Evolutionary conservation across 805 yeast genomes (phyloP).

Genomic region (Lipomyces sp.): DNA sequence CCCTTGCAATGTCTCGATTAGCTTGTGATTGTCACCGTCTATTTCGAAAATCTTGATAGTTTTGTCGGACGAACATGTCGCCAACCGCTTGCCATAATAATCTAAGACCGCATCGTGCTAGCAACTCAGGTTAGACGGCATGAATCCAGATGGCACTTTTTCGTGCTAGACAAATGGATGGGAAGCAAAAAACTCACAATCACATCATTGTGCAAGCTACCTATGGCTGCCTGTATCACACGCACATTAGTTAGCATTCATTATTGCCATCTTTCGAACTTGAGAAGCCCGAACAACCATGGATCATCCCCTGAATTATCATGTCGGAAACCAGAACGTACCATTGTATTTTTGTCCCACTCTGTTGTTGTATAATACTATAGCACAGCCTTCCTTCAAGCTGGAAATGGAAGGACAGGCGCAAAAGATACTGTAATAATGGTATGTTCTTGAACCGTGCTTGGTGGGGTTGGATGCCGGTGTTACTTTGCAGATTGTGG

Average conservation of each 20-base stretch:
- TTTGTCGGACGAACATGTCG: slow-evolving; percentile 95
- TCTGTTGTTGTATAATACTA: neutral
- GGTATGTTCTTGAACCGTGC: too few relatives aligned
- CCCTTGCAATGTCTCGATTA: slow-evolving; percentile 83
- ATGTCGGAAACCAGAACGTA: neutral
- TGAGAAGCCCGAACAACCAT: neutral
- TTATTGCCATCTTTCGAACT: neutral
- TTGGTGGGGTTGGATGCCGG: too few relatives aligned
- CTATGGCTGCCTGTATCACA: slow-evolving; percentile 8
- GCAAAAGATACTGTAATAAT: neutral
- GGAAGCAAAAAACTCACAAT: slow-evolving; percentile 20
- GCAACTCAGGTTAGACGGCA: neutral
- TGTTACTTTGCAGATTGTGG: too few relatives aligned
- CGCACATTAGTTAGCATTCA: neutral
- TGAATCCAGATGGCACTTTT: neutral
- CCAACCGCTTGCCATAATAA: slow-evolving; percentile 93
- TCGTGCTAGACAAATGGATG: neutral
- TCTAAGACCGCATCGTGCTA: slow-evolving; percentile 96
- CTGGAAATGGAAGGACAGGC: neutral
- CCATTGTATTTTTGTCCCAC: neutral
- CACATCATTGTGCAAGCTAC: slow-evolving; percentile 28
- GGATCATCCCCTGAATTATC: neutral
- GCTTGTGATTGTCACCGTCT: slow-evolving; percentile 79
- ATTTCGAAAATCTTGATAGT: slow-evolving; percentile 93
- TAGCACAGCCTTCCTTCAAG: neutral